These are phyloP conservation scores for Aspergillus texensis DNA, from an alignment of 2,329 filamentous ascomycete species.

Conservation along the genomic window DNA sequence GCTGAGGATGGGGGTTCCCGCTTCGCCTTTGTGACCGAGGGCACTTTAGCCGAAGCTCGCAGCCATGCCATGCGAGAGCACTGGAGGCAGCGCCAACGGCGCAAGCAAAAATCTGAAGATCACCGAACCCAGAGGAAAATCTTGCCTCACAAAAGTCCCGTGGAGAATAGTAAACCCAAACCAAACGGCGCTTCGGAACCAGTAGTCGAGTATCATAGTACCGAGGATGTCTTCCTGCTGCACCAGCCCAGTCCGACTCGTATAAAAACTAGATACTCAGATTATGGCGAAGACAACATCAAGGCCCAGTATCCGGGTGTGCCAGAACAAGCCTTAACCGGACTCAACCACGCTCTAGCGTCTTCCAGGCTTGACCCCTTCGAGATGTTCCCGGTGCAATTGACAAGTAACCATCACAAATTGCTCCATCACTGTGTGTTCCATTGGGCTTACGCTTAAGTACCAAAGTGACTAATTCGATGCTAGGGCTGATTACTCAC, in stretches of 20 bases:
- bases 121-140: neutral
- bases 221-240: neutral
- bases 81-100: slow-evolving; percentile 35
- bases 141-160: neutral
- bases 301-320: slow-evolving; percentile 5
- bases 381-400: slow-evolving; percentile 36
- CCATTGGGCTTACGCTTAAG: no score
- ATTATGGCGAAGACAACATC: neutral
- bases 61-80: slow-evolving; percentile 44
- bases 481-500: slow-evolving; percentile 33
- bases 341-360: slow-evolving; percentile 34
- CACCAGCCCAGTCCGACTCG: neutral
- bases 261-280: neutral
- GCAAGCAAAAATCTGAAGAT: slow-evolving; percentile 16
- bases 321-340: slow-evolving; percentile 23
- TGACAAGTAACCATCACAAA: slow-evolving; percentile 39
- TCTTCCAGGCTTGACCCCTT: slow-evolving; percentile 38
- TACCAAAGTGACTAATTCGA: neutral
- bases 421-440: slow-evolving; percentile 41
- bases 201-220: neutral
- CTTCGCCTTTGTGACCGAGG: slow-evolving; percentile 28
- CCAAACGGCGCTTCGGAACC: neutral
- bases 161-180: neutral
- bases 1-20: slow-evolving; percentile 5
- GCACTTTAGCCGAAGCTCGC: slow-evolving; percentile 25